Evolutionary conservation across 257 asterid genomes (phyloP), one percentile per base, ranked within the genome.

Genomic region (Solanum ossicruentum): DNA sequence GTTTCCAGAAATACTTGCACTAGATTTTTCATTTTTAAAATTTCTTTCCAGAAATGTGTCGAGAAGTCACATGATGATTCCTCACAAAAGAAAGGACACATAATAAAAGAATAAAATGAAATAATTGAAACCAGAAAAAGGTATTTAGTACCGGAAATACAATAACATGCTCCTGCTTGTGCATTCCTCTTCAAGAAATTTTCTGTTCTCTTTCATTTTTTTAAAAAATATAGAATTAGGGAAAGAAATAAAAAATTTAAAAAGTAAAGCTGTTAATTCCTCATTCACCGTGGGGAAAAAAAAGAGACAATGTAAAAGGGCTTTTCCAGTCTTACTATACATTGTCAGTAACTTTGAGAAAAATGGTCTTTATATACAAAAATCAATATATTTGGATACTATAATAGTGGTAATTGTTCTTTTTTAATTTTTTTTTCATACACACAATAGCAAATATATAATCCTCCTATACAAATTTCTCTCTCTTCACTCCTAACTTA

Each of bases 401-500:
- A 21, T 26, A 7, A 6, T 65, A 65, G 3, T 26, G 13, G 56
- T 52, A 52, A 52, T 12, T 65, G 2, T 63, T 26, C 20, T 6
- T 32, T 0, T 67, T 2, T 32, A 32, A 32, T 32, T 39, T 23
- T 32, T 51, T 77, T 51, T 77, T 15, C 26, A 77, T 51, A 77
- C 82, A 77, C 61, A 77, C 82, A 77, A 49, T 8, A 17, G 17
- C 82, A 77, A 51, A 85, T 26, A 85, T 90, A 81, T 84, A 85
- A 86, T 86, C 90, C 90, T 87, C 88, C 92, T 88, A 84, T 91
- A 85, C 89, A 85, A 65, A 84, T 77, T 66, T 80, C 83, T 80
- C 41, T 17, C 85, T 87, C 85, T 86, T 70, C 82, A 81, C 75
- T 77, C 85, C 86, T 87, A 79, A 23, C 78, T 56, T 5, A 71